Percentiles rank a stretch among this genome's conserved stretches.
phyloP scores from a whole-genome alignment of 2,329 filamentous ascomycete genomes.

The Didymella keratinophila region DNA sequence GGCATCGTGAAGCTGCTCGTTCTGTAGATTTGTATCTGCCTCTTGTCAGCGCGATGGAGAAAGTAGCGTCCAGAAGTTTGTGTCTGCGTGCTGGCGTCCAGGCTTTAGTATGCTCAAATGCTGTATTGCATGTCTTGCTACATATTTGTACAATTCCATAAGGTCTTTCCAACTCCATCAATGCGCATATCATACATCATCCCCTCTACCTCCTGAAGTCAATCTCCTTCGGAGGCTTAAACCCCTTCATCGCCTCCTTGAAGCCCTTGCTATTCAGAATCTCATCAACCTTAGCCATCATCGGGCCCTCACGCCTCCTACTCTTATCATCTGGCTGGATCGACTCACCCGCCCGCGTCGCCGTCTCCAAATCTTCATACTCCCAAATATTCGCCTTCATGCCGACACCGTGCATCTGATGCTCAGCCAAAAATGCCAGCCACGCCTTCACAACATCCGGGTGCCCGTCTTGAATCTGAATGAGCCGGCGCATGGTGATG shows the following conservation, averaged over 20 bases:
- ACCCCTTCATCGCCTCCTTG: constrained; percentile 44
- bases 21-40: background rate
- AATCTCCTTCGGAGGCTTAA: constrained; percentile 27
- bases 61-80: background rate
- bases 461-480: constrained; percentile 92
- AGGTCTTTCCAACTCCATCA: background rate
- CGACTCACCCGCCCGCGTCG: constrained; percentile 40
- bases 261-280: constrained; percentile 41
- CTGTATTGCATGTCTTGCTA: constrained; percentile 9
- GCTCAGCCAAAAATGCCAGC: constrained; percentile 90
- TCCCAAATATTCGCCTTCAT: constrained; percentile 99
- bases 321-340: constrained; percentile 37
- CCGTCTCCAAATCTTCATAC: constrained; percentile 69
- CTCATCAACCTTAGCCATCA: constrained; percentile 48
- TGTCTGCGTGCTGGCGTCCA: too few relatives aligned
- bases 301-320: constrained; percentile 42
- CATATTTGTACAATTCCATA: constrained; percentile 18
- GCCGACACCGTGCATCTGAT: constrained; percentile 93
- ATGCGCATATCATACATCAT: constrained; percentile 12
- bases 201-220: constrained; percentile 34
- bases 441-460: constrained; percentile 88
- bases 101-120: background rate
- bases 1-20: too few relatives aligned
- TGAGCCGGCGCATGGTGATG: constrained; percentile 81
- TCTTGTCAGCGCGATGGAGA: background rate